phyloP scores from a whole-genome alignment of 768 basidiomycete genomes.

The Suillus brevipes region DNA sequence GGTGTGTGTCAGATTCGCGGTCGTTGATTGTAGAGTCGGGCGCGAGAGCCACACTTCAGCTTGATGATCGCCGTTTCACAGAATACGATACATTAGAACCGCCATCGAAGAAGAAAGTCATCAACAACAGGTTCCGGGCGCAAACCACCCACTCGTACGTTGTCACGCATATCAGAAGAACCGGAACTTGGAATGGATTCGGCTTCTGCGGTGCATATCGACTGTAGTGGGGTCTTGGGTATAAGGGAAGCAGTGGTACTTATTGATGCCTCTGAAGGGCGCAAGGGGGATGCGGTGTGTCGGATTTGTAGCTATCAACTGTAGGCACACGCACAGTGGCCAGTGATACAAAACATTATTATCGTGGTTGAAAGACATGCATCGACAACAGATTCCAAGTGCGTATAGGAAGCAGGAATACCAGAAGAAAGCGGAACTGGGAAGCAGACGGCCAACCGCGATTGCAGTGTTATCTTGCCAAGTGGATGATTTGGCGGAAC shows the following conservation, averaged over 20 bases:
- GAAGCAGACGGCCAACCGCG: not conserved
- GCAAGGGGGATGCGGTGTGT: not conserved
- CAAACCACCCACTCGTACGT: not conserved
- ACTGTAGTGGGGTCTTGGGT: conserved; percentile 1
- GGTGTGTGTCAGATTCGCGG: not conserved
- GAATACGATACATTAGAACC: not conserved
- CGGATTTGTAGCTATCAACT: not conserved
- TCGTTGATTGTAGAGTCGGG: not conserved
- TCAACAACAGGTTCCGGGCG: conserved; percentile 1
- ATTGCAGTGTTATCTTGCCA: not conserved
- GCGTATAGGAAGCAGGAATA: not conserved
- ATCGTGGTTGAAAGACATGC: not conserved
- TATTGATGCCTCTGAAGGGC: not conserved
- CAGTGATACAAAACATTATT: not conserved
- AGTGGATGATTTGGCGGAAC: not conserved
- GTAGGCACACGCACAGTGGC: not conserved
- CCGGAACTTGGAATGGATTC: not conserved
- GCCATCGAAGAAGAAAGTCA: not conserved
- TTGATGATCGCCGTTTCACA: not conserved
- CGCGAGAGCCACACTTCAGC: not conserved
- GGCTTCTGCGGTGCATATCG: conserved; percentile 1
- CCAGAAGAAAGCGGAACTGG: not conserved
- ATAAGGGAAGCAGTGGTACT: not conserved
- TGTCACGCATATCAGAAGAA: not conserved
- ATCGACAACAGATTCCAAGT: not conserved